These are phyloP conservation scores for Sugiyamaella neomexicana DNA, from an alignment of 1,139 yeast genomes.

Conservation along the genomic window DNA sequence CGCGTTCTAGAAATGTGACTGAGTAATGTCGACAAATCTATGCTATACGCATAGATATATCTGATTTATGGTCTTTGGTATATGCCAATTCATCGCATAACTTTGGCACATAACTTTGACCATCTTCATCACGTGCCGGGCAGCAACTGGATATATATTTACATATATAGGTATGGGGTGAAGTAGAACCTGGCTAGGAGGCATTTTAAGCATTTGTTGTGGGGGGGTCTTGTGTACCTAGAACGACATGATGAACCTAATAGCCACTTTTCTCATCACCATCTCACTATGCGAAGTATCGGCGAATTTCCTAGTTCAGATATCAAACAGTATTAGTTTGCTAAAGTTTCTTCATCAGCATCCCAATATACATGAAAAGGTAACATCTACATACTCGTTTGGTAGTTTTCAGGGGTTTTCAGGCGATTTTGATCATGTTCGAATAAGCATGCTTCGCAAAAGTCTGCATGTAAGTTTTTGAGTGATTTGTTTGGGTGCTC, in stretches of 20 bases:
- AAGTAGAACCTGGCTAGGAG: background rate
- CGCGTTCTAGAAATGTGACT: conserved; percentile 24
- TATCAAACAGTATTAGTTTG: conserved; percentile 28
- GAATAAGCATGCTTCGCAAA: conserved; percentile 25
- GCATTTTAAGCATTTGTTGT: background rate
- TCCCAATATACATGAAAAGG: conserved; percentile 28
- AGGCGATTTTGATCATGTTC: conserved; percentile 33
- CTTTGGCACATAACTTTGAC: background rate
- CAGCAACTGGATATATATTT: background rate
- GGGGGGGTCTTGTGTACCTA: conserved; percentile 3
- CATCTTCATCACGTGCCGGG: conserved; percentile 6
- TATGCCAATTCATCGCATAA: conserved; percentile 7
- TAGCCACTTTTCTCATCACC: background rate
- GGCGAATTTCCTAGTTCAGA: conserved; percentile 33
- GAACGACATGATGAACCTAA: background rate
- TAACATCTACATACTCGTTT: conserved; percentile 34
- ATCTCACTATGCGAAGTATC: conserved; percentile 4
- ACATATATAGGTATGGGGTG: conserved; percentile 3
- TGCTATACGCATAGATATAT: conserved; percentile 9
- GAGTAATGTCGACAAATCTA: conserved; percentile 1
- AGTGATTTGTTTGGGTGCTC: background rate
- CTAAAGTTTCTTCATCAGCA: conserved; percentile 30
- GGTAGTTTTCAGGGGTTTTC: conserved; percentile 36
- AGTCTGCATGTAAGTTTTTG: conserved; percentile 28
- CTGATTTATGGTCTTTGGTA: conserved; percentile 13